Evolutionary conservation across 352 stramenopile species (phyloP).

Genomic region (Phytophthora brassicae): DNA sequence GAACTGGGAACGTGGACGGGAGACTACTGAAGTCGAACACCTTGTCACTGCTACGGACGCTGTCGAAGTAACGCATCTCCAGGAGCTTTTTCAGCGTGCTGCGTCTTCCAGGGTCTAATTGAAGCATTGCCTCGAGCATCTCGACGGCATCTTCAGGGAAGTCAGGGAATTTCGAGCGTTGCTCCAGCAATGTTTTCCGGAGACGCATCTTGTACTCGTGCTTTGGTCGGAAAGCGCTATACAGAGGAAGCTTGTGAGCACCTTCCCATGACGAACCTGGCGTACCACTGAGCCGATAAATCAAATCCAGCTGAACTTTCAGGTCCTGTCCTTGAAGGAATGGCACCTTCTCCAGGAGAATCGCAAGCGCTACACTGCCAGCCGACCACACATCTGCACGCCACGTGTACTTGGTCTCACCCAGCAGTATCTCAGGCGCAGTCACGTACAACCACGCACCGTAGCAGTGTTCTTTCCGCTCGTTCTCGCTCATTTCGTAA

Average conservation of each 20-base stretch:
- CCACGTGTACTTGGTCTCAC: conserved; percentile 68
- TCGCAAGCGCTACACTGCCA: conserved; percentile 61
- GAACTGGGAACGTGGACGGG: conserved; percentile 47
- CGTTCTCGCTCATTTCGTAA: conserved; percentile 72
- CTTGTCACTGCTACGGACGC: conserved; percentile 30
- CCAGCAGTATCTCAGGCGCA: conserved; percentile 75
- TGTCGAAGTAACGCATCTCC: conserved; percentile 62
- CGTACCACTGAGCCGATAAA: conserved; percentile 79
- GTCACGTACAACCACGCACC: conserved; percentile 67
- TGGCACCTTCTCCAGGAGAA: conserved; percentile 66
- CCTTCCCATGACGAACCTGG: conserved; percentile 55
- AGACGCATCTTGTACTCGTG: conserved; percentile 77
- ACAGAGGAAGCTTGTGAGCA: conserved; percentile 57
- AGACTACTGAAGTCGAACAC: conserved; percentile 49
- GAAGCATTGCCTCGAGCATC: conserved; percentile 74
- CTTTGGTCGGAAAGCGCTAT: conserved; percentile 59
- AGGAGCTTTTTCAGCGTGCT: conserved; percentile 52
- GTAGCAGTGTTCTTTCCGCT: conserved; percentile 75
- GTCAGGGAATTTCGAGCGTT: conserved; percentile 49
- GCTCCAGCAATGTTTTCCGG: conserved; percentile 77
- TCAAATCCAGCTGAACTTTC: conserved; percentile 73
- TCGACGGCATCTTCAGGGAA: conserved; percentile 62
- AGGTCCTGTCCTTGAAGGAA: conserved; percentile 65
- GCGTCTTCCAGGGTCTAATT: conserved; percentile 69
- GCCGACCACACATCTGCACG: conserved; percentile 76